phyloP scores from a whole-genome alignment of 257 asterid species.

The Cruciata laevipes region DNA sequence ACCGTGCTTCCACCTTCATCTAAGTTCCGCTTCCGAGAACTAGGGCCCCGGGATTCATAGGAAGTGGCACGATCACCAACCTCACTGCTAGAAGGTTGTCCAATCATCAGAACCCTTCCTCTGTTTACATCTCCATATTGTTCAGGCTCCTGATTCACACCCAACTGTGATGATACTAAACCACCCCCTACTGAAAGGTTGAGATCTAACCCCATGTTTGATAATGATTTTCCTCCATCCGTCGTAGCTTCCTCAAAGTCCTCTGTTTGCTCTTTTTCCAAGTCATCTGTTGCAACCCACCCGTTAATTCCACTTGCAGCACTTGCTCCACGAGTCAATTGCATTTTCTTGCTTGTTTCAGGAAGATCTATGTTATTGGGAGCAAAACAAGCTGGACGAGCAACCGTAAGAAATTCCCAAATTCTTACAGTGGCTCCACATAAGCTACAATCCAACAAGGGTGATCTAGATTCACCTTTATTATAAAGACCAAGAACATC shows the following conservation, averaged over 20 bases:
- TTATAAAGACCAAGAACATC: constrained; percentile 51
- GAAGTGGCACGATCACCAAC: constrained; percentile 96
- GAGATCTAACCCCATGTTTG: constrained; percentile 73
- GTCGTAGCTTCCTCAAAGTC: constrained; percentile 76
- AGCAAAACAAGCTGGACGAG: constrained; percentile 71
- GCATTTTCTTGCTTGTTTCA: constrained; percentile 82
- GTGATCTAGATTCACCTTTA: constrained; percentile 71
- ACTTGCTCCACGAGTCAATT: constrained; percentile 80
- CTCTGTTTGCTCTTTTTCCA: constrained; percentile 70
- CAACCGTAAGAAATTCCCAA: constrained; percentile 81
- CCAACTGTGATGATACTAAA: constrained; percentile 56
- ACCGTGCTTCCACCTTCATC: constrained; percentile 99
- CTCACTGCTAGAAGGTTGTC: constrained; percentile 93
- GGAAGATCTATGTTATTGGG: constrained; percentile 73
- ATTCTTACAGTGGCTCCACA: constrained; percentile 96
- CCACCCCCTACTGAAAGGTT: constrained; percentile 85
- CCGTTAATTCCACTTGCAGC: constrained; percentile 99
- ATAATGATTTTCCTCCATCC: constrained; percentile 76
- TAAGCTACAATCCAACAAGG: constrained; percentile 90
- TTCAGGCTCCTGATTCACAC: constrained; percentile 41
- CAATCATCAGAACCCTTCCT: constrained; percentile 51
- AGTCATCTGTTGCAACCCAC: constrained; percentile 75
- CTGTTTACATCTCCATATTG: constrained; percentile 45
- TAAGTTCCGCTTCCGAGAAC: constrained; percentile 78
- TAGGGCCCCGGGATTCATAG: constrained; percentile 93